Evolutionary conservation across 1,139 yeast species (phyloP).

Genomic region (Pichia sp.): DNA sequence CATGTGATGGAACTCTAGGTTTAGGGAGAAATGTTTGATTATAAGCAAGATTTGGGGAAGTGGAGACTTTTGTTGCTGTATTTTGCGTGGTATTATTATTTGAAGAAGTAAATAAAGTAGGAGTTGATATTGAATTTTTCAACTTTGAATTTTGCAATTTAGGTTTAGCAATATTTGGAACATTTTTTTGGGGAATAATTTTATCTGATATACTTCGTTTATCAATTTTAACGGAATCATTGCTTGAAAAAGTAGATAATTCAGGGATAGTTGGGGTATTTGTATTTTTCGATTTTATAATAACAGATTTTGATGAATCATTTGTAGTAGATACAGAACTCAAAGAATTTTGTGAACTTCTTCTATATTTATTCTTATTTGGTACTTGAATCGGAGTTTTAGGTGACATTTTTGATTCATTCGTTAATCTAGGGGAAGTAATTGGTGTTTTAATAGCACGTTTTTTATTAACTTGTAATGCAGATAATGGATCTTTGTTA

Average conservation of each 20-base stretch:
- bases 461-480: constrained; percentile 1
- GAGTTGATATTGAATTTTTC: background rate
- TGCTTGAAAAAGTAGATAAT: background rate
- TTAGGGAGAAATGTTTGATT: constrained; percentile 9
- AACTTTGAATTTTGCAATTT: background rate
- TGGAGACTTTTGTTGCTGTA: background rate
- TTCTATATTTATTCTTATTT: background rate
- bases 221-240: background rate
- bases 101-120: too few relatives aligned
- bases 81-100: background rate
- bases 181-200: background rate
- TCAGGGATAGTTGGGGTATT: background rate
- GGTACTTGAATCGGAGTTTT: background rate
- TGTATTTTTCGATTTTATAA: constrained; percentile 4
- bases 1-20: constrained; percentile 18
- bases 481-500: constrained; percentile 6
- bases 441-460: background rate
- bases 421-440: background rate
- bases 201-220: background rate
- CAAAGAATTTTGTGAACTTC: constrained; percentile 2
- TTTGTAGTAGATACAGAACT: constrained; percentile 8
- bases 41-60: background rate
- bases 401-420: too few relatives aligned
- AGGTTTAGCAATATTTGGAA: background rate
- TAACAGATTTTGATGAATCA: constrained; percentile 14